phyloP scores from a whole-genome alignment of 305 asterid species.

The Salvia sclarea region DNA sequence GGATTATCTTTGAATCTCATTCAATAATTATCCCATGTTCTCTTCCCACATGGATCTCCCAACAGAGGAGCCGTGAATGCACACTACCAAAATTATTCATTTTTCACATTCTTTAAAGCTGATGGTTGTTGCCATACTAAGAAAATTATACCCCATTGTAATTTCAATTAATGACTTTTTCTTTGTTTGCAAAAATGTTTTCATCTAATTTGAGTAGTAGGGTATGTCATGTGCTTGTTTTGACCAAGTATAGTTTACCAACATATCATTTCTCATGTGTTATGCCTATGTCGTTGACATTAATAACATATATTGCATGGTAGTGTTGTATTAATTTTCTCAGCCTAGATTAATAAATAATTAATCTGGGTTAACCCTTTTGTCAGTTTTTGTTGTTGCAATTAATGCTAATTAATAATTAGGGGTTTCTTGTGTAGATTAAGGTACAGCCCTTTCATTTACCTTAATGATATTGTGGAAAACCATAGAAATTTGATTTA shows the following conservation, averaged over 20 bases:
- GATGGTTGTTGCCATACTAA: slow-evolving; percentile 28
- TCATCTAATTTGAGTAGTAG: slow-evolving; percentile 22
- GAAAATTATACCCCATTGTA: slow-evolving; percentile 1
- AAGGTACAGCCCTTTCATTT: slow-evolving; percentile 1
- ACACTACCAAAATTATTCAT: slow-evolving; percentile 30
- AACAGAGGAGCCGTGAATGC: slow-evolving; percentile 36
- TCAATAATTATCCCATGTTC: slow-evolving; percentile 67
- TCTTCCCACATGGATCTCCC: slow-evolving; percentile 54
- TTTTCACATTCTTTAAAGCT: slow-evolving; percentile 30
- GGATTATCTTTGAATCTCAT: slow-evolving; percentile 33
- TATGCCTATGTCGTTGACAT: slow-evolving; percentile 54
- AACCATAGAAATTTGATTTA: background rate
- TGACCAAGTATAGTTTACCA: slow-evolving; percentile 40
- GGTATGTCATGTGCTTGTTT: slow-evolving; percentile 51
- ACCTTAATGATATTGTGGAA: background rate
- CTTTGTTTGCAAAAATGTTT: slow-evolving; percentile 5
- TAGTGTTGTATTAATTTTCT: slow-evolving; percentile 11
- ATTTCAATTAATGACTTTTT: slow-evolving; percentile 18
- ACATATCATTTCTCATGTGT: slow-evolving; percentile 45
- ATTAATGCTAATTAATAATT: background rate
- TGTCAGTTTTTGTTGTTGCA: slow-evolving; percentile 13
- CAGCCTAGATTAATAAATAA: slow-evolving; percentile 6
- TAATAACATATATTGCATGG: slow-evolving; percentile 21
- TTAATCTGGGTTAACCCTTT: background rate
- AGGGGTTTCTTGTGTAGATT: slow-evolving; percentile 9